These are phyloP conservation scores for Kokia cookei DNA, from an alignment of 441 rosid species.

Conservation along the genomic window DNA sequence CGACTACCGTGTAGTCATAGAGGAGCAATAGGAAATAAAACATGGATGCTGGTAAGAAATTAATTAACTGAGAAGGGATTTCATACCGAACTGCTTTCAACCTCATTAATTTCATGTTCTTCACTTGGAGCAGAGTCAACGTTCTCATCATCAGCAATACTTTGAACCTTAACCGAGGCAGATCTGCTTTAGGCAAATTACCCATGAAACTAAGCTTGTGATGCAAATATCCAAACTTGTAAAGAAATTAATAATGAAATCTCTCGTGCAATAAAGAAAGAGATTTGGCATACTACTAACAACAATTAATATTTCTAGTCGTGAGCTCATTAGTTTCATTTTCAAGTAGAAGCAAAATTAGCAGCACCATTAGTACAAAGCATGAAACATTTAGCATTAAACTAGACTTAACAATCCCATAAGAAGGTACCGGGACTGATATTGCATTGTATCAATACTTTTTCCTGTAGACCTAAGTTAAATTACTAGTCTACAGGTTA, in stretches of 20 bases:
- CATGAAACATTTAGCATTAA: neutral
- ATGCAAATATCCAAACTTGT: slow-evolving; percentile 1
- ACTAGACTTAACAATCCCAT: neutral
- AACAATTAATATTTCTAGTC: neutral
- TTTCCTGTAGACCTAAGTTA: neutral
- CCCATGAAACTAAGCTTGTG: slow-evolving; percentile 7
- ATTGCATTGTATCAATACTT: neutral
- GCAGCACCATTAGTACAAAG: neutral
- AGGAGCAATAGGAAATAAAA: neutral
- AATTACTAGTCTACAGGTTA: neutral
- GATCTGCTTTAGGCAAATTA: slow-evolving; percentile 39
- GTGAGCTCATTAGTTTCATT: neutral
- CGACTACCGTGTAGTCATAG: neutral
- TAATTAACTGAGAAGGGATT: slow-evolving; percentile 7
- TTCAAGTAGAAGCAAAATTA: neutral
- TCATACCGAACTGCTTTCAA: slow-evolving; percentile 62
- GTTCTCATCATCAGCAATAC: slow-evolving; percentile 43
- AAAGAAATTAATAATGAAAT: neutral
- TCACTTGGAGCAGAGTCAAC: slow-evolving; percentile 83
- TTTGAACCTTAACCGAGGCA: slow-evolving; percentile 48
- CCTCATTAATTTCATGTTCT: slow-evolving; percentile 44
- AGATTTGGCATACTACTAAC: neutral
- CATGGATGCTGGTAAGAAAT: neutral
- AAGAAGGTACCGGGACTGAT: neutral
- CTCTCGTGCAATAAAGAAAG: neutral